Conservation (phyloP, 441 rosid species). For the Flueggea neowawraea region DNA sequence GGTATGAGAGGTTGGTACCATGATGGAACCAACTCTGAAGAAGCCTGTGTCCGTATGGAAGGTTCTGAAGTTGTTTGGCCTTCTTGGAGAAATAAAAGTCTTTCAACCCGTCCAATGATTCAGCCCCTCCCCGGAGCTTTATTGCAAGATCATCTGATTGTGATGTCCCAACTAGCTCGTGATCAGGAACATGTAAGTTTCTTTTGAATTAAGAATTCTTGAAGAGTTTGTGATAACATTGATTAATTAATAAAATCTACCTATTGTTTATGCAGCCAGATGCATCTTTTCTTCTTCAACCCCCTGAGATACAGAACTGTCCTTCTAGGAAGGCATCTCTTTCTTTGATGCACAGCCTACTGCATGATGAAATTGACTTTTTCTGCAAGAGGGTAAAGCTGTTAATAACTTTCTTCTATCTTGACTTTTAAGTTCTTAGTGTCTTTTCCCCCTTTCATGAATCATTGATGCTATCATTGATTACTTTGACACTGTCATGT, state of each 20-base stretch:
- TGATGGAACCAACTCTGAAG: conserved; percentile 75
- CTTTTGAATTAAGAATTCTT: conserved; percentile 20
- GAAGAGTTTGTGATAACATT: no score
- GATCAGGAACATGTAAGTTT: no score
- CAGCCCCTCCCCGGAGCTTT: conserved; percentile 91
- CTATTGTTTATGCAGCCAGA: no score
- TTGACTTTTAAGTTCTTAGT: no score
- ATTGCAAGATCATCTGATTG: conserved; percentile 84
- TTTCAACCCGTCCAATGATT: conserved; percentile 70
- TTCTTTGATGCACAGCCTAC: conserved; percentile 66
- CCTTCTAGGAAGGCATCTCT: conserved; percentile 47
- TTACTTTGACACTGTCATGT: conserved; percentile 14
- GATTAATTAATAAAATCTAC: no score
- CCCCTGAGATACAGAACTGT: no score
- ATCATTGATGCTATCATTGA: no score
- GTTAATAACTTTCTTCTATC: conserved; percentile 8
- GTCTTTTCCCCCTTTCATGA: no score
- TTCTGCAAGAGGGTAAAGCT: conserved; percentile 83
- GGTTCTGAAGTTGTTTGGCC: conserved; percentile 97
- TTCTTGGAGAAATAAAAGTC: conserved; percentile 91
- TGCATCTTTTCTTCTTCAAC: no score
- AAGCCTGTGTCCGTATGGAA: conserved; percentile 58
- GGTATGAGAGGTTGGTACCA: conserved; percentile 86
- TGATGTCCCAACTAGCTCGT: conserved; percentile 84
- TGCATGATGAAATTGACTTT: conserved; percentile 81